Evolutionary conservation across 106 monocot genomes (phyloP).

Genomic region (Agapanthus africanus): DNA sequence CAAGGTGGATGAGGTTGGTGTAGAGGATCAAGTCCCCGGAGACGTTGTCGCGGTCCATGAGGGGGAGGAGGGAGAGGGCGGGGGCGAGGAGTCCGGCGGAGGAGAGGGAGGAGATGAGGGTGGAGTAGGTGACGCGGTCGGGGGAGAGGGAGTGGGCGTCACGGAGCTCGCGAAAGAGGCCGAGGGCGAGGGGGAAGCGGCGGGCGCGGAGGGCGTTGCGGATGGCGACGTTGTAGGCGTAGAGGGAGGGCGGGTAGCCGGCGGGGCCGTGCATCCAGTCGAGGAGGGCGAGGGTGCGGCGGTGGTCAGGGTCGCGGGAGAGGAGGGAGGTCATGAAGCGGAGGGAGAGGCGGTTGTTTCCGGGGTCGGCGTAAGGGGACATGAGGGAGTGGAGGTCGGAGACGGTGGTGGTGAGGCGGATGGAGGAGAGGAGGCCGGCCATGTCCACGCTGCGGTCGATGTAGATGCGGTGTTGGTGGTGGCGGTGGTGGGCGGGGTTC

Average conservation of each 20-base stretch:
- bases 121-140: slow-evolving; percentile 80
- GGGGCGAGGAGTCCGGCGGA: slow-evolving; percentile 48
- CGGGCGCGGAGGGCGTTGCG: slow-evolving; percentile 64
- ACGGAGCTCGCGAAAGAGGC: slow-evolving; percentile 73
- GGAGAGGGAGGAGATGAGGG: slow-evolving; percentile 66
- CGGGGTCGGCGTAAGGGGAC: slow-evolving; percentile 40
- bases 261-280: slow-evolving; percentile 79
- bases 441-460: slow-evolving; percentile 70
- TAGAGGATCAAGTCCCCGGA: slow-evolving; percentile 59
- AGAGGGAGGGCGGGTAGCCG: slow-evolving; percentile 41
- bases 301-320: slow-evolving; percentile 50
- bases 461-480: slow-evolving; percentile 11
- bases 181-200: slow-evolving; percentile 54
- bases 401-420: slow-evolving; percentile 33
- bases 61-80: slow-evolving; percentile 65
- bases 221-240: slow-evolving; percentile 77
- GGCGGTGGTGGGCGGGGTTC: background rate
- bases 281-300: slow-evolving; percentile 84
- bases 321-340: slow-evolving; percentile 87
- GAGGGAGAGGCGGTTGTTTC: slow-evolving; percentile 32
- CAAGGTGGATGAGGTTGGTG: slow-evolving; percentile 66
- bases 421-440: slow-evolving; percentile 36
- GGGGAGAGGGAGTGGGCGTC: slow-evolving; percentile 27
- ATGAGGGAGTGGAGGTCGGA: slow-evolving; percentile 57
- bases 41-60: slow-evolving; percentile 53